These are phyloP conservation scores for Leccinum glutinopallens DNA, from an alignment of 1,284 basidiomycete species.

Conservation along the genomic window DNA sequence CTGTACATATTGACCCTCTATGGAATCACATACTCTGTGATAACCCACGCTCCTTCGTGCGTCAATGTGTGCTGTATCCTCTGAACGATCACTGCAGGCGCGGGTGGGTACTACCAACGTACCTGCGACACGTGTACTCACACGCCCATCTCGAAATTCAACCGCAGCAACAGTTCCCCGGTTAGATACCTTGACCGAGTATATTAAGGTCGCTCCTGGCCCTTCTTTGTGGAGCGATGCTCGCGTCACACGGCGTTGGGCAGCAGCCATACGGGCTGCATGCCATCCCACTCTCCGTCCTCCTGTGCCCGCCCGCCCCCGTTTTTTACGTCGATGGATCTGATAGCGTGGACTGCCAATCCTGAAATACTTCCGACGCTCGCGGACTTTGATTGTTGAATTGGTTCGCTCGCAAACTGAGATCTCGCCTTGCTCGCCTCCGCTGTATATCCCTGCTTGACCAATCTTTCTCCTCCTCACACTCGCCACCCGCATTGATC, in stretches of 20 bases:
- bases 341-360: constrained; percentile 5
- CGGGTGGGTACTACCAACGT: constrained; percentile 13
- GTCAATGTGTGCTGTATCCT: too few relatives aligned
- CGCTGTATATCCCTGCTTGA: not conserved
- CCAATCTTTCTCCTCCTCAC: not conserved
- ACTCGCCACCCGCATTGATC: constrained; percentile 18
- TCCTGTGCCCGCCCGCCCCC: not conserved
- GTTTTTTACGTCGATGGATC: constrained; percentile 26
- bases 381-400: constrained; percentile 28
- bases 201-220: constrained; percentile 17
- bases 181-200: constrained; percentile 15
- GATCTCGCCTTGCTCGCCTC: constrained; percentile 1
- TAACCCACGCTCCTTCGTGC: too few relatives aligned
- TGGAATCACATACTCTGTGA: too few relatives aligned
- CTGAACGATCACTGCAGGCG: too few relatives aligned
- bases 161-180: constrained; percentile 30
- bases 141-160: constrained; percentile 34
- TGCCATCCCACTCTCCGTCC: constrained; percentile 8
- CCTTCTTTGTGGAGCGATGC: constrained; percentile 23
- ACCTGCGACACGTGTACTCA: constrained; percentile 36
- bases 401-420: not conserved
- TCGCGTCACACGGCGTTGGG: constrained; percentile 13
- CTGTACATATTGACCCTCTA: too few relatives aligned
- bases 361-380: constrained; percentile 29
- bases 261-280: constrained; percentile 10